phyloP scores from a whole-genome alignment of 78 protist genomes.

The Dictyostelium brefeldianum region DNA sequence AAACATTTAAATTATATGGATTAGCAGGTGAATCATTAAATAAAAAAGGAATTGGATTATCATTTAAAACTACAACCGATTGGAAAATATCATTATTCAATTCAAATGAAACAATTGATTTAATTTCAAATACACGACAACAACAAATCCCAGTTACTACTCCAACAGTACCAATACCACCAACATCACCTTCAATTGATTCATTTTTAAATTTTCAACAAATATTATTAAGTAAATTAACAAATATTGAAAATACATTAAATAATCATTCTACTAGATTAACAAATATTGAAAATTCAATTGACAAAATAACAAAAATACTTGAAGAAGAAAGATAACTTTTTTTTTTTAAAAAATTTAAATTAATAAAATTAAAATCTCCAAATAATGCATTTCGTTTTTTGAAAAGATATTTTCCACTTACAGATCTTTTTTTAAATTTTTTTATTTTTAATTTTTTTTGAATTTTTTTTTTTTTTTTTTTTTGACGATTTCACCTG shows the following conservation, averaged over 20 bases:
- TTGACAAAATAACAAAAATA: neutral
- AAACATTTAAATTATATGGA: neutral
- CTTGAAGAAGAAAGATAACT: too few relatives aligned
- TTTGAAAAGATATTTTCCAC: too few relatives aligned
- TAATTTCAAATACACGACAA: neutral
- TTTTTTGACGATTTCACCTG: neutral
- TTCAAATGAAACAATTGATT: neutral
- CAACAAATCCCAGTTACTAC: neutral
- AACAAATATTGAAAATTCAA: neutral
- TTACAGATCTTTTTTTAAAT: too few relatives aligned
- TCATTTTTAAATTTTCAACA: neutral
- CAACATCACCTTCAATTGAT: neutral
- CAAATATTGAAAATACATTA: neutral
- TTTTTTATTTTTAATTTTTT: neutral
- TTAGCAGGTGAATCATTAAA: neutral
- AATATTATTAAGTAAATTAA: neutral
- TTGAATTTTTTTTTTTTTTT: neutral
- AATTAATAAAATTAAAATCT: too few relatives aligned
- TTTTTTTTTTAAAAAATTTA: too few relatives aligned
- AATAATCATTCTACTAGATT: constrained; percentile 9
- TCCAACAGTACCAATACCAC: too few relatives aligned
- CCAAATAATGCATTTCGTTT: too few relatives aligned
- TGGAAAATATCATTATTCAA: neutral
- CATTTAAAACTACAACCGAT: neutral
- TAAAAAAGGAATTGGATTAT: constrained; percentile 14